These are phyloP conservation scores for Myxozyma melibiosi DNA, from an alignment of 805 yeast species.

Conservation along the genomic window DNA sequence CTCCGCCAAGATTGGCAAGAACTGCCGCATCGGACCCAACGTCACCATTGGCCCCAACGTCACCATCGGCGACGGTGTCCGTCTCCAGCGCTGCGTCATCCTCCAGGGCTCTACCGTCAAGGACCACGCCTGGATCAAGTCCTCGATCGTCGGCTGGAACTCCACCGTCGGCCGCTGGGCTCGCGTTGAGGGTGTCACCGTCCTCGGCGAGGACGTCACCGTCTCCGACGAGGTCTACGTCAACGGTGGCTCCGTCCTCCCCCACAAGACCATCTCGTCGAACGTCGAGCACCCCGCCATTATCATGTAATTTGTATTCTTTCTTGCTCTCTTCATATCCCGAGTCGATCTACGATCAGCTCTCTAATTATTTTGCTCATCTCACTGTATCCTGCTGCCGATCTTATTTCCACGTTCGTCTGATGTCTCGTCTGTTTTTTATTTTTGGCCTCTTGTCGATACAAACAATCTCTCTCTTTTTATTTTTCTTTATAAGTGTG, in stretches of 20 bases:
- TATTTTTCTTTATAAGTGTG: neutral
- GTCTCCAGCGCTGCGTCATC: conserved; percentile 93
- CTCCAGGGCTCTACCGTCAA: conserved; percentile 87
- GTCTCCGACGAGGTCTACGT: conserved; percentile 98
- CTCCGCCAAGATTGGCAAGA: conserved; percentile 87
- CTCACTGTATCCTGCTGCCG: too few relatives aligned
- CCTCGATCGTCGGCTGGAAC: conserved; percentile 99
- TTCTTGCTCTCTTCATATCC: neutral
- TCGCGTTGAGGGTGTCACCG: conserved; percentile 96
- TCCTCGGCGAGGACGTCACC: conserved; percentile 98
- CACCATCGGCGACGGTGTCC: conserved; percentile 95
- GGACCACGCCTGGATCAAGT: conserved; percentile 97
- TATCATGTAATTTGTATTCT: conserved; percentile 68
- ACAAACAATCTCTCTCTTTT: neutral
- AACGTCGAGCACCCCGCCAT: conserved; percentile 98
- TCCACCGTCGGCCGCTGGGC: conserved; percentile 99
- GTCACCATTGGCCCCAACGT: conserved; percentile 98
- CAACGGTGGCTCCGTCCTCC: conserved; percentile 98
- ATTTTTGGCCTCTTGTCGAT: neutral
- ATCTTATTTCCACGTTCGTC: too few relatives aligned
- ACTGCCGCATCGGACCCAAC: conserved; percentile 96
- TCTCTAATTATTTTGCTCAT: too few relatives aligned
- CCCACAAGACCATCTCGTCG: conserved; percentile 94
- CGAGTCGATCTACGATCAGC: too few relatives aligned
- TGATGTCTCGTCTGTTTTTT: neutral